These are phyloP conservation scores for Candida broadrunensis DNA, from an alignment of 805 yeast species.

Conservation along the genomic window DNA sequence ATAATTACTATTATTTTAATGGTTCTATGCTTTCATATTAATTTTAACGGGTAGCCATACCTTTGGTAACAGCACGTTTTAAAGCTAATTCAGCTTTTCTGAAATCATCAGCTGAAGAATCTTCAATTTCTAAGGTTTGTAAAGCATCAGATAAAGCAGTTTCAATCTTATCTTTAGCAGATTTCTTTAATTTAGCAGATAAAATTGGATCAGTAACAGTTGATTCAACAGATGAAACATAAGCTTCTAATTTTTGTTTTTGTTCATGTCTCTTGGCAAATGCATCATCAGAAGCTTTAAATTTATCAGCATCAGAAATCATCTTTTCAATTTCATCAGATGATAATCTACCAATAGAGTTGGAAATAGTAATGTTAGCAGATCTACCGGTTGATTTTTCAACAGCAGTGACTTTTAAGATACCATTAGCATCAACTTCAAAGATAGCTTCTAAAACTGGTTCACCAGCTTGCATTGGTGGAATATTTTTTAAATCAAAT, in stretches of 20 bases:
- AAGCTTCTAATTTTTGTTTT: conserved; percentile 98
- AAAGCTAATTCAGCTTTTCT: conserved; percentile 99
- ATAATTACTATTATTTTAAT: not conserved
- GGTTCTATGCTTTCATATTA: no score
- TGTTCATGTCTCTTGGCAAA: conserved; percentile 99
- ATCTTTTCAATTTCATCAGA: conserved; percentile 48
- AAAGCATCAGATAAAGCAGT: conserved; percentile 96
- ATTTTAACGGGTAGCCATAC: conserved; percentile 93
- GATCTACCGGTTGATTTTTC: conserved; percentile 50
- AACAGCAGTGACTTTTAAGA: conserved; percentile 49
- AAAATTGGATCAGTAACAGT: conserved; percentile 98
- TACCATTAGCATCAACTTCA: conserved; percentile 51
- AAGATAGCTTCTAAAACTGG: conserved; percentile 49
- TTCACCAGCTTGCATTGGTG: conserved; percentile 51
- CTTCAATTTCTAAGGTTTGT: conserved; percentile 97
- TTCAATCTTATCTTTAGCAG: conserved; percentile 96
- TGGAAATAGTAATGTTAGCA: conserved; percentile 48
- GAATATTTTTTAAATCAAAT: conserved; percentile 49
- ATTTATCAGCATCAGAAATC: conserved; percentile 48
- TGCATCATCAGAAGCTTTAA: conserved; percentile 98
- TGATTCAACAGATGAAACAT: conserved; percentile 93
- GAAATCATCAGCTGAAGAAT: conserved; percentile 92
- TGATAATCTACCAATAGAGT: conserved; percentile 49
- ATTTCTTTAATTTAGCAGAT: conserved; percentile 95
- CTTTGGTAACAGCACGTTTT: conserved; percentile 99